Evolutionary conservation across 306 rosid genomes (phyloP), one percentile per base, ranked within the genome.

Genomic region (Oxytropis ochrocephala): DNA sequence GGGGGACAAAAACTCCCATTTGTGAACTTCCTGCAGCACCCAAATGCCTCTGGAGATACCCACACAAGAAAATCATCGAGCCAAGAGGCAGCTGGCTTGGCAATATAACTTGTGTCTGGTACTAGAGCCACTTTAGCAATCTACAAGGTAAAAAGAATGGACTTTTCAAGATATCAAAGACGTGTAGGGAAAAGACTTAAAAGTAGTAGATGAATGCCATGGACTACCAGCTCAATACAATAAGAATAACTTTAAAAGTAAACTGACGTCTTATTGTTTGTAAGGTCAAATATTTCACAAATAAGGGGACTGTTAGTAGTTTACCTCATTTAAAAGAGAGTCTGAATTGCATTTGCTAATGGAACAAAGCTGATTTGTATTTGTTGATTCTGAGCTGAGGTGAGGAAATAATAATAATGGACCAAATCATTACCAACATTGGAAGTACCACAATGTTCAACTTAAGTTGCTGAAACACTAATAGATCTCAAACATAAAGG

Each of bases 71-170:
- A 94, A 83, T 94, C 99, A 87, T 94, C 99, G 56, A 94, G 99
- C 99, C 99, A 94, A 8, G 99, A 94, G 67, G 99, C 99, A 77
- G 99, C 99, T 42, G 99, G 96, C 85, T 91, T 94, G 60, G 99
- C 92, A 56, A 94, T 85, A 85, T 88, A 94, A 84, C 95, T 94
- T 53, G 92, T 76, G 27, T 84, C 95, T 44, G 99, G 96, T 69
- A 46, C 82, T 78, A 85, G 83, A 41, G 99, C 89, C 11, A 84
- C 99, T 82, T 62, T 91, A 64, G 99, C 74, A 76, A 94, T 85
- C 99, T 94, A 76, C 47, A 67, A 14, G 74, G 82, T 54, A 50
- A 63, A 70, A 49, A 48, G 58, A 16, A 64, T 33, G 30, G 18
- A 57, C 29, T 36, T 35, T 16, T 24, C 65, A 59, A 36, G 47